Base-by-base conservation (phyloP, 1,284 basidiomycete species). In the Amylostereum areolatum region DNA sequence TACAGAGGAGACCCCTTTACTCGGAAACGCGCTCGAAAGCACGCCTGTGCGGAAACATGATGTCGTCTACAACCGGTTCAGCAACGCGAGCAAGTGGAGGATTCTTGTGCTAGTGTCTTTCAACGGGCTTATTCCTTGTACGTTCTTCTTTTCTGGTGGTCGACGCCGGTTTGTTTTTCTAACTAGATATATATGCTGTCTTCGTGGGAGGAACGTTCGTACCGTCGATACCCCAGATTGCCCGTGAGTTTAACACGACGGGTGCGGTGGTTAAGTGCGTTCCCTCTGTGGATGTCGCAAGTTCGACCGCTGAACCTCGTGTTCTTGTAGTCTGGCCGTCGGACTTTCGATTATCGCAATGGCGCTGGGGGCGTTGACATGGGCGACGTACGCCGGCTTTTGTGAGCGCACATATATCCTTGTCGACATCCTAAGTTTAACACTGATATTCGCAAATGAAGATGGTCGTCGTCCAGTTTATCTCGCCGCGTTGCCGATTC, bases 201-300 rank as follows among this genome's bases (percentile, higher is more conserved):
- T 80, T 89, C 59, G 77, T 85, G 0, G 74, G 80, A 2, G 79
- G 81, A 3, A 77, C 80, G 2, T 87, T 89, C 63, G 71, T 85
- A 2, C 87, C 86, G 0, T 76, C 78, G 0, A 85, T 89, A 43
- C 81, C 83, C 0, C 71, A 81, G 50, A 80, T 89, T 54, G 75
- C 82, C 0, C 62, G 66, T 24, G 85, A 89, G 49, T 66, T 89
- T 6, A 49, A 75, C 33, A 75, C 83, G 0, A 78, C 80, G 0
- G 71, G 72, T 1, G 57, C 72, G 2, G 62, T 83, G 29, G 72
- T 89, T 53, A 81, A 78, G 75, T 81, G 63, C 50, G 72, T 64
- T 3, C 41, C 18, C 29, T 24, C 9, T 41, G n/a, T n/a, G n/a
- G n/a, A n/a, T n/a, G n/a, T n/a, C n/a, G n/a, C n/a, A n/a, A n/a